Percentiles rank a stretch among this genome's conserved stretches.
Evolutionary conservation across 2,329 filamentous ascomycete species (phyloP).

Genomic region (Beauveria scarabaeidicola): DNA sequence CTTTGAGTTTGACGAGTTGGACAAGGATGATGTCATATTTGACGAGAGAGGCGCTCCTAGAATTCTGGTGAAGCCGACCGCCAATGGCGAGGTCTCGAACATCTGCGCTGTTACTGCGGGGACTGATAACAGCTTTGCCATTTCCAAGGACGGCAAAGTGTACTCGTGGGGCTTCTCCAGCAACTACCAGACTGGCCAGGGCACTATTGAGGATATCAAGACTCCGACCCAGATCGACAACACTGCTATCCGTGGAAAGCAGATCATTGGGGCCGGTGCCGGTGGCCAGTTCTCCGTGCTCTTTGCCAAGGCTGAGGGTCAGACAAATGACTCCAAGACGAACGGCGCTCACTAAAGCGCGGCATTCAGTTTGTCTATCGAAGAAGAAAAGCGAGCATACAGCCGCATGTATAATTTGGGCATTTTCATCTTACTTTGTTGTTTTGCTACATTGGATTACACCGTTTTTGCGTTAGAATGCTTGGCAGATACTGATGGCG

Average conservation of each 20-base stretch:
- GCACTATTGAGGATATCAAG: constrained; percentile 69
- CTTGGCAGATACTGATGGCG: background rate
- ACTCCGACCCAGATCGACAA: constrained; percentile 76
- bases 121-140: constrained; percentile 65
- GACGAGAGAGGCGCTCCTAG: constrained; percentile 55
- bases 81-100: constrained; percentile 40
- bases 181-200: constrained; percentile 72
- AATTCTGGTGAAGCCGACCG: constrained; percentile 45
- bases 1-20: constrained; percentile 42
- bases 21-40: constrained; percentile 46
- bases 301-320: constrained; percentile 32
- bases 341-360: constrained; percentile 20
- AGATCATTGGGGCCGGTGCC: constrained; percentile 70
- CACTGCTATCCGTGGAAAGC: constrained; percentile 66
- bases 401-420: constrained; percentile 9
- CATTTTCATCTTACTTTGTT: background rate
- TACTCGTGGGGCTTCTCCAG: constrained; percentile 76
- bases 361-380: background rate
- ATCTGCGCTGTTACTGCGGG: constrained; percentile 51
- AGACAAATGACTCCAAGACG: constrained; percentile 16
- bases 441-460: background rate
- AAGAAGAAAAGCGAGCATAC: background rate
- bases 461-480: background rate
- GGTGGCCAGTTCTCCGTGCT: constrained; percentile 75
- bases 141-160: constrained; percentile 61